phyloP scores from a whole-genome alignment of 495 filamentous ascomycete genomes.

The Penicillium paxilli region DNA sequence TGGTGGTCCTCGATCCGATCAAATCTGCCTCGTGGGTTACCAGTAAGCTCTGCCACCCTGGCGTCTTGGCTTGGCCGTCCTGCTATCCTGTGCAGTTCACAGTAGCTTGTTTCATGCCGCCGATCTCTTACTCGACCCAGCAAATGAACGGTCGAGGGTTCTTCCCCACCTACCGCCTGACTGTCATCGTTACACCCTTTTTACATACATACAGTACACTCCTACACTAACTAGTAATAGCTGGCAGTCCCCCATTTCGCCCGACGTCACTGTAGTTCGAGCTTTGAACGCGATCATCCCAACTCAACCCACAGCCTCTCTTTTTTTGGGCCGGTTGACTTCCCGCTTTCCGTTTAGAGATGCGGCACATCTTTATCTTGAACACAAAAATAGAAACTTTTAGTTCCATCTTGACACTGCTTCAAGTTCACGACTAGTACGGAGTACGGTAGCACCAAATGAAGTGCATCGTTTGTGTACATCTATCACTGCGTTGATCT shows the following conservation, averaged over 20 bases:
- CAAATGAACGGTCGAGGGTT: slow-evolving; percentile 5
- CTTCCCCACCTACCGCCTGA: neutral
- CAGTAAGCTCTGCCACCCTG: slow-evolving; percentile 11
- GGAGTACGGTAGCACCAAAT: no score
- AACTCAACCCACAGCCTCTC: neutral
- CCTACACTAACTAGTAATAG: no score
- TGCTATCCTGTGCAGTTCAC: slow-evolving; percentile 4
- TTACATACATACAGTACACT: no score
- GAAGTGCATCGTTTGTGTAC: no score
- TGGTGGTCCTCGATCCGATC: slow-evolving; percentile 4
- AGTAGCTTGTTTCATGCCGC: slow-evolving; percentile 23
- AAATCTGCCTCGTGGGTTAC: slow-evolving; percentile 20
- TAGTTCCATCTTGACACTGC: neutral
- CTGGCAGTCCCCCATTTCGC: neutral
- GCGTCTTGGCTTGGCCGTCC: slow-evolving; percentile 5
- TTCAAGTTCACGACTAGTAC: no score
- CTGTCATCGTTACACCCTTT: neutral
- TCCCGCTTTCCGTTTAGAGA: neutral
- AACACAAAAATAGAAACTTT: neutral
- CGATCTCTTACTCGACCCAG: slow-evolving; percentile 18
- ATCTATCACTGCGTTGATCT: no score
- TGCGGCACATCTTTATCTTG: neutral
- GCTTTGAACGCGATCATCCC: neutral
- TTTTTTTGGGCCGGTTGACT: no score
- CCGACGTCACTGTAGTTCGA: slow-evolving; percentile 1